Percentiles rank a stretch among this genome's conserved stretches.
These are phyloP conservation scores for Arabidopsis hybrid DNA, from an alignment of 441 rosid species.

Conservation along the genomic window DNA sequence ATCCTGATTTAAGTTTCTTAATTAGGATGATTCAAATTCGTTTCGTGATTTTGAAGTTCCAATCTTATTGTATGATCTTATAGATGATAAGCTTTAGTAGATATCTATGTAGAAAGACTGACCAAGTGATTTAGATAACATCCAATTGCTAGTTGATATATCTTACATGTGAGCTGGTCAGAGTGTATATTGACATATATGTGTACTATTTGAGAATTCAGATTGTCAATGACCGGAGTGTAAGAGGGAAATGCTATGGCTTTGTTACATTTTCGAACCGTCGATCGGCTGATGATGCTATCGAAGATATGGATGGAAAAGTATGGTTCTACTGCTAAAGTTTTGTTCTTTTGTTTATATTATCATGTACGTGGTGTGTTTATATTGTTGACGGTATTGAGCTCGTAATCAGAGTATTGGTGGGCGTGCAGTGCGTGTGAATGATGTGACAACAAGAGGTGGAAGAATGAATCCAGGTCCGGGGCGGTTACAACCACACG, in stretches of 20 bases:
- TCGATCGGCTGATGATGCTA: conserved; percentile 80
- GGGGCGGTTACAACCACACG: conserved; percentile 49
- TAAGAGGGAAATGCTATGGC: conserved; percentile 86
- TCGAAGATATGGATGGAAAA: conserved; percentile 85
- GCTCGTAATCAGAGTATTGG: conserved; percentile 61
- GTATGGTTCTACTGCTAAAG: conserved; percentile 45
- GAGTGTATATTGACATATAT: neutral
- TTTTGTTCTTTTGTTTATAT: neutral
- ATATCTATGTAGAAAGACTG: neutral
- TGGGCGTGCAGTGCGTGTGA: conserved; percentile 80
- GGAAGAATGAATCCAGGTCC: conserved; percentile 56
- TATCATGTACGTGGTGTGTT: conserved; percentile 1
- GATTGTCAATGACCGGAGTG: conserved; percentile 73
- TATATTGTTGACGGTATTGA: conserved; percentile 36
- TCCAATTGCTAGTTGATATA: neutral
- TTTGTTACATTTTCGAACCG: conserved; percentile 85
- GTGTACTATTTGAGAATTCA: conserved; percentile 38
- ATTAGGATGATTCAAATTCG: conserved; percentile 1
- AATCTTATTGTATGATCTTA: neutral
- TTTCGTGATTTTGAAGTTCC: neutral
- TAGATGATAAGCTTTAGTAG: neutral
- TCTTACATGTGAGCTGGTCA: conserved; percentile 13
- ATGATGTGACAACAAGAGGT: conserved; percentile 74
- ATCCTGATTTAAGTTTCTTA: conserved; percentile 32
- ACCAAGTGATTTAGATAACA: neutral